Evolutionary conservation across 352 stramenopile genomes (phyloP).

Genomic region (Phytophthora brassicae): DNA sequence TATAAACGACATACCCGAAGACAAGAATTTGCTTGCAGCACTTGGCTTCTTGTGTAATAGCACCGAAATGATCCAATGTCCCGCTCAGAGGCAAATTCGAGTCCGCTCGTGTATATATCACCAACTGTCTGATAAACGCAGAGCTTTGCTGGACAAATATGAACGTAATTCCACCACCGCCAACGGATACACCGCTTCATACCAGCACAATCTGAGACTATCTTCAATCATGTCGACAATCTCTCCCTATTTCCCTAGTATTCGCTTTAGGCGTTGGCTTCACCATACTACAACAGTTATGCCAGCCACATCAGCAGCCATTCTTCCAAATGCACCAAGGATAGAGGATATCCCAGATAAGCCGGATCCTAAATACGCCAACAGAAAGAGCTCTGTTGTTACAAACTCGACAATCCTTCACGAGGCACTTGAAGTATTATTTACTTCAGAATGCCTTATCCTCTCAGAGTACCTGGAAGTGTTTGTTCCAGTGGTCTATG

Average conservation of each 20-base stretch:
- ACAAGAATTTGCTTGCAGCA: neutral
- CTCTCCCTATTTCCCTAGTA: neutral
- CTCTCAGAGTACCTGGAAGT: constrained; percentile 34
- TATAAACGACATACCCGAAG: neutral
- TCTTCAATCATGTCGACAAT: neutral
- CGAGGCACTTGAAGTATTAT: constrained; percentile 24
- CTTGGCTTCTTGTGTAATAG: neutral
- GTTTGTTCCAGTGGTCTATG: constrained; percentile 30
- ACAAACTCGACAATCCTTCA: constrained; percentile 16
- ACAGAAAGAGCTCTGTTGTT: too few relatives aligned
- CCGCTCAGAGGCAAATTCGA: neutral
- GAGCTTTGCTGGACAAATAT: neutral
- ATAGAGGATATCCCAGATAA: neutral
- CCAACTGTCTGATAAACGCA: constrained; percentile 1
- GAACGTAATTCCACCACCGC: too few relatives aligned
- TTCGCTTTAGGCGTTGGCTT: neutral
- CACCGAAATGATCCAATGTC: neutral
- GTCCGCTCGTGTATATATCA: constrained; percentile 16
- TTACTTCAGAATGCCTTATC: constrained; percentile 31
- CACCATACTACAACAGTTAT: neutral
- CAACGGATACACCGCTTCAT: neutral
- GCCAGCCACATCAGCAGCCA: neutral
- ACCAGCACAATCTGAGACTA: constrained; percentile 5
- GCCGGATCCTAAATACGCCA: neutral
- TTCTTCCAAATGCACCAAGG: neutral